These are phyloP conservation scores for Arbutus unedo DNA, from an alignment of 148 eudicot genomes.

Conservation along the genomic window DNA sequence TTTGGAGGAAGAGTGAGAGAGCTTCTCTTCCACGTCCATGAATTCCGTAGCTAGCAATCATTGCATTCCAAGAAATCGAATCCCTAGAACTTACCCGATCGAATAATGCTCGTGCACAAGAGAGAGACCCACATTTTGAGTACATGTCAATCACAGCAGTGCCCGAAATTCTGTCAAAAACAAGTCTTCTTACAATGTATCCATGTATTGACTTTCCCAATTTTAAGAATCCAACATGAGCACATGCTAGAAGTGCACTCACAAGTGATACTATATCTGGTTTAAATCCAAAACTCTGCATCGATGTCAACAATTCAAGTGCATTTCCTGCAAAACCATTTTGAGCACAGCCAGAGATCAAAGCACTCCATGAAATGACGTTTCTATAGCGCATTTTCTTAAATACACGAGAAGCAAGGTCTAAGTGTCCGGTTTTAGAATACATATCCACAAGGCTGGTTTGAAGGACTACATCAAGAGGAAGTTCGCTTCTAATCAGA, in stretches of 20 bases:
- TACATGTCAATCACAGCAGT: conserved; percentile 75
- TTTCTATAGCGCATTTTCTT: conserved; percentile 41
- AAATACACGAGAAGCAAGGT: conserved; percentile 46
- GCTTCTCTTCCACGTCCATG: conserved; percentile 73
- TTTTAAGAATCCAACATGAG: conserved; percentile 55
- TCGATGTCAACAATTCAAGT: conserved; percentile 46
- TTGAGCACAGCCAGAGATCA: conserved; percentile 70
- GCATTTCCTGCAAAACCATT: conserved; percentile 56
- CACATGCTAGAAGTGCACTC: conserved; percentile 61
- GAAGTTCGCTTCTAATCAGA: conserved; percentile 46
- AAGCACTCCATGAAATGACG: conserved; percentile 61
- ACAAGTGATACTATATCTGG: conserved; percentile 58
- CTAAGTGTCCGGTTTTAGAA: conserved; percentile 54
- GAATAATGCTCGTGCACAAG: conserved; percentile 44
- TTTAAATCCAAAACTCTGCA: conserved; percentile 54
- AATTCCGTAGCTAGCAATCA: conserved; percentile 65
- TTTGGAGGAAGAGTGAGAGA: conserved; percentile 47
- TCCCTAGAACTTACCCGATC: conserved; percentile 46
- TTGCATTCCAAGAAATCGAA: conserved; percentile 56
- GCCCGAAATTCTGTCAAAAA: conserved; percentile 38
- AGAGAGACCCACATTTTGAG: conserved; percentile 67
- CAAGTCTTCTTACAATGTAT: conserved; percentile 40
- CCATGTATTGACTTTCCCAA: conserved; percentile 61
- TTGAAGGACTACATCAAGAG: conserved; percentile 41
- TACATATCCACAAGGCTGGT: conserved; percentile 74